Evolutionary conservation across 78 protist species (phyloP), one percentile per base, ranked within the genome.

Genomic region (Tieghemostelium lacteum): DNA sequence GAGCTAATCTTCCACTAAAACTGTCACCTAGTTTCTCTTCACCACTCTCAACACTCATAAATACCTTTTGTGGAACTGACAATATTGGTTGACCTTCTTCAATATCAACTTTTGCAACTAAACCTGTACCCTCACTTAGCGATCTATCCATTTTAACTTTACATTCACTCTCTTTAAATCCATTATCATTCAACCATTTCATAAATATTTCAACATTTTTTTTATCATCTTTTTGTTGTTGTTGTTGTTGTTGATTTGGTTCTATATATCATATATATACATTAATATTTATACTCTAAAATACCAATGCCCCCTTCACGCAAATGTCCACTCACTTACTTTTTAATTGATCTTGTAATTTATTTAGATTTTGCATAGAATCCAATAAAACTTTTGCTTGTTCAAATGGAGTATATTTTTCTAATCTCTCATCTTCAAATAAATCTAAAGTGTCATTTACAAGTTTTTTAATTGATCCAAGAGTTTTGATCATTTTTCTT

Each of bases 111-210:
- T 20, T 69, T 39, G 91, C 77, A 12, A 69, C 45, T 20, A 83
- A 83, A 60, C 91, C 91, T 4, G 80, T 60, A 22, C 91, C 91
- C 28, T 83, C 91, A 17, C 70, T 28, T 26, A 70, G 17, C 2
- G 31, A 50, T 36, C 78, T 34, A 19, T 39, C 72, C 40, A 83
- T 69, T 49, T 83, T 83, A 26, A 83, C 91, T 24, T 69, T 83
- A 14, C 29, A 61, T 29, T 67, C 45, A 37, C 42, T 29, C 17
- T 69, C 78, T 37, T 66, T 34, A 33, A 73, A 70, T 58, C 91
- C 91, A 67, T 69, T 83, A 29, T n/a, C 12, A 3, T 61, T 42
- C 20, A 83, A 33, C 91, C 91, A 83, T 14, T 83, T 50, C 54
- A 54, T 55, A 24, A 83, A 83, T 19, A 55, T 39, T 0, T 37